Evolutionary conservation across 352 stramenopile species (phyloP), one percentile per base, ranked within the genome.

Genomic region (Pythium biforme): DNA sequence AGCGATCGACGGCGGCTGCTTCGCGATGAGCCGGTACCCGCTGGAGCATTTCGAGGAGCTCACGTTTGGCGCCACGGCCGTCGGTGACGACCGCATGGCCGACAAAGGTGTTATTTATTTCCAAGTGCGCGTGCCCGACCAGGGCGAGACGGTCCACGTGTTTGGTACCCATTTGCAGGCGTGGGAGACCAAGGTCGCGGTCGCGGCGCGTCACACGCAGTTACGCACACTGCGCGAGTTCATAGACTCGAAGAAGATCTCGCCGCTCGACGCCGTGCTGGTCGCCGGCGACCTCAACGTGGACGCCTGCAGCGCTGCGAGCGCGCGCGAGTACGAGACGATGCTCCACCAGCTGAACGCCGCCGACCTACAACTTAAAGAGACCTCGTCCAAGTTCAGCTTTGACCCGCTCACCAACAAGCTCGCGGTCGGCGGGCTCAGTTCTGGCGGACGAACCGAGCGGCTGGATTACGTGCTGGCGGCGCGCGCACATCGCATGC

Each of bases 41-140:
- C 68, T 89, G 43, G 50, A 75, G n/a, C 58, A 69, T 17, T 83
- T 76, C 25, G 69, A 89, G 29, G 81, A 90, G 64, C 56, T 81
- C 29, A 77, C 79, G 11, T 90, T 88, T 46, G 78, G 81, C 51
- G 75, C 63, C n/a, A 59, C 79, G 2, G 68, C 81, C 2, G 76
- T 73, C 0, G 76, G 76, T 9, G 81, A 88, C 48, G 81, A 90
- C 71, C 74, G 75, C 50, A 77, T 81, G 52, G 79, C 81, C 3
- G 79, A 89, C 59, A 90, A 91, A 55, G 79, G 79, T 17, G 65
- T 81, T 23, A 65, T 89, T 33, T 91, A 91, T 62, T 86, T 85
- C 43, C 70, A 82, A 63, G 53, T 81, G 17, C 66, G 67, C 2
- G 40, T 83, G 3, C 62, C 62, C 0, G 50, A 62, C 14, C 70